A percentile compares a stretch with the other conserved stretches of the same genome.
Conservation (phyloP, 2,329 filamentous ascomycete genomes). For the Salinomyces thailandicus region DNA sequence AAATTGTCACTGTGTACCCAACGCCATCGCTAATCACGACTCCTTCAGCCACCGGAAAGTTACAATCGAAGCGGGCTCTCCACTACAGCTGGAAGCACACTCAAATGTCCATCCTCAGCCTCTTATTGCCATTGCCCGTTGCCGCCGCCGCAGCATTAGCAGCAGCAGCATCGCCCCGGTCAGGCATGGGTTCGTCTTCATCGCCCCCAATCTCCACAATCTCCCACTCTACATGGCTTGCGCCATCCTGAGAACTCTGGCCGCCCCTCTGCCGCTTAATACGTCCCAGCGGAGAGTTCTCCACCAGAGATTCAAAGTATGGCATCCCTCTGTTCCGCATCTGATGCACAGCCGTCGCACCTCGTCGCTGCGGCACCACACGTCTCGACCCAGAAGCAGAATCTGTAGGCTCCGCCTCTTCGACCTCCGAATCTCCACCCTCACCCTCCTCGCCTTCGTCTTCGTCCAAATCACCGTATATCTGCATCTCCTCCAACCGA, state of each 20-base stretch:
- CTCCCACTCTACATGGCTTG: conserved; percentile 68
- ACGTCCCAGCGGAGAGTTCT: conserved; percentile 61
- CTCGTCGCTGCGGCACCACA: background rate
- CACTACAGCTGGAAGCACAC: no score
- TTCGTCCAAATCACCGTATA: conserved; percentile 34
- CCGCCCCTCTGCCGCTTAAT: conserved; percentile 53
- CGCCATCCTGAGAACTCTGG: conserved; percentile 52
- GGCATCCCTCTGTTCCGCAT: conserved; percentile 49
- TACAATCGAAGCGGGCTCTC: no score
- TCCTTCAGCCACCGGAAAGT: no score
- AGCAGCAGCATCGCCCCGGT: no score
- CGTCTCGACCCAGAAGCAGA: background rate
- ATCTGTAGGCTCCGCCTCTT: background rate
- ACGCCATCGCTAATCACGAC: no score
- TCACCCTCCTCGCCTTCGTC: conserved; percentile 17
- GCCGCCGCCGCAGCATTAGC: background rate
- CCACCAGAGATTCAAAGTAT: conserved; percentile 76
- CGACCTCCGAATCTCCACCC: background rate
- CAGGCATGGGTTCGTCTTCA: conserved; percentile 8
- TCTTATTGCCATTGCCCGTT: conserved; percentile 9
- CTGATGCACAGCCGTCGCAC: conserved; percentile 8
- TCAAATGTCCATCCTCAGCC: conserved; percentile 12
- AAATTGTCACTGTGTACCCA: no score
- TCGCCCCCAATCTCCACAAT: conserved; percentile 52
- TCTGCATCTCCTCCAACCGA: conserved; percentile 60